Conservation (phyloP, 2,329 filamentous ascomycete species). For the Pezicula neosporulosa region DNA sequence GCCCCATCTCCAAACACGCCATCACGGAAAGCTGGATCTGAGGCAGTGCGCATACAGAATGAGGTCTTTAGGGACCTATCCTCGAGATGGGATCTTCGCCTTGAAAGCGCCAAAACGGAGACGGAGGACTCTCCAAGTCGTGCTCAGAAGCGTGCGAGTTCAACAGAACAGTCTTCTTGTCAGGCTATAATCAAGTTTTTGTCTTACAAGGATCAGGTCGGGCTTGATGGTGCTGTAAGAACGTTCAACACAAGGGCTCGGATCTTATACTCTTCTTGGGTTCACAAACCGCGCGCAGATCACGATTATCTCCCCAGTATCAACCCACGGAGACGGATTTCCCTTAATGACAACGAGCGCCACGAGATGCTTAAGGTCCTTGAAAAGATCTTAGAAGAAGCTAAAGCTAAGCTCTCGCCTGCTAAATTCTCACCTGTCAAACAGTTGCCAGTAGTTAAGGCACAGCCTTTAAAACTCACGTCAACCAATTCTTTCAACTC, state of each 20-base stretch:
- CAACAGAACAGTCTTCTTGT: slow-evolving; percentile 1
- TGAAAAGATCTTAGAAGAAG: neutral
- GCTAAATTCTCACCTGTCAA: no score
- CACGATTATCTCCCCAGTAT: slow-evolving; percentile 6
- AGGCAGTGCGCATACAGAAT: no score
- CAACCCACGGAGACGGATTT: neutral
- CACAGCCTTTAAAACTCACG: no score
- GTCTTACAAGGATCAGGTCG: neutral
- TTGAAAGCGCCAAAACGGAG: neutral
- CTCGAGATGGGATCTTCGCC: slow-evolving; percentile 4
- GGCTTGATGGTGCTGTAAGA: neutral
- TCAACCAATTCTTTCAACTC: no score
- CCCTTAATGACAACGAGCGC: slow-evolving; percentile 1
- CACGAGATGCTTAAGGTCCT: slow-evolving; percentile 1
- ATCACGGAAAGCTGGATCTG: no score
- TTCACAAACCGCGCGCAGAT: slow-evolving; percentile 9
- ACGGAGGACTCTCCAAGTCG: slow-evolving; percentile 2
- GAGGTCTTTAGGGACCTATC: slow-evolving; percentile 4
- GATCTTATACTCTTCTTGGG: slow-evolving; percentile 4
- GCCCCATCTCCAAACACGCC: no score
- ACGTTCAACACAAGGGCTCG: slow-evolving; percentile 3
- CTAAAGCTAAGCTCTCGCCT: no score
- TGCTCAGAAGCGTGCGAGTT: neutral
- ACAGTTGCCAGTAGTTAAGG: no score
- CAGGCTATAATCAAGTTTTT: slow-evolving; percentile 4